A percentile compares a stretch with the other conserved stretches of the same genome.
These are phyloP conservation scores for Melaleuca quinquenervia DNA, from an alignment of 345 rosid genomes.

Conservation along the genomic window DNA sequence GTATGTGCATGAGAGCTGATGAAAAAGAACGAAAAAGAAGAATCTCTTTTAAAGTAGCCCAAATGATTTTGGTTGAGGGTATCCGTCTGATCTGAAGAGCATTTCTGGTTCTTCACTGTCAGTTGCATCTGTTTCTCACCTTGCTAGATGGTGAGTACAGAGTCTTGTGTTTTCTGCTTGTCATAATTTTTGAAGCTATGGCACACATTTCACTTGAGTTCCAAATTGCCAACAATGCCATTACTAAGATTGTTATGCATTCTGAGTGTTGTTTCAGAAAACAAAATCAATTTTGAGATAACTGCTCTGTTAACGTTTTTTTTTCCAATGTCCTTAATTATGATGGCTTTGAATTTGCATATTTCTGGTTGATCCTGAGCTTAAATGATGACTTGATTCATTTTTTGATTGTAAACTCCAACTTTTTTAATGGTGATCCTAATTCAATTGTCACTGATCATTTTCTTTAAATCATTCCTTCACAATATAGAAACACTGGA, in stretches of 20 bases:
- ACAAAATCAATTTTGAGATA: neutral
- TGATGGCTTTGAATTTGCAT: neutral
- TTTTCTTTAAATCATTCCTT: constrained; percentile 1
- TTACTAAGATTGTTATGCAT: neutral
- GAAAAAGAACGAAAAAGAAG: neutral
- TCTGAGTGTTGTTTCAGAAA: neutral
- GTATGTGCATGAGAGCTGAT: neutral
- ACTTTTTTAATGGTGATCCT: neutral
- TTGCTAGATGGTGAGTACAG: neutral
- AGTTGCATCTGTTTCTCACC: neutral
- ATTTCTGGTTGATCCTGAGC: neutral
- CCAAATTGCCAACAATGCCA: neutral
- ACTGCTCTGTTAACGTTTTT: neutral
- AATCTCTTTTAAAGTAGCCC: neutral
- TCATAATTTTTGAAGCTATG: neutral
- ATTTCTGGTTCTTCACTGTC: neutral
- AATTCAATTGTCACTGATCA: neutral
- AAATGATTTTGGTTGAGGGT: neutral
- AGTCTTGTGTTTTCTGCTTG: neutral
- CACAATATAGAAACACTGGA: constrained; percentile 52
- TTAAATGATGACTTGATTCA: neutral
- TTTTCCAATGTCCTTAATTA: neutral
- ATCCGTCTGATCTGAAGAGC: neutral
- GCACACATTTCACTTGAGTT: neutral
- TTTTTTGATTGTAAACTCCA: neutral